Evolutionary conservation across 1,284 basidiomycete species (phyloP).

Genomic region (Rhodofomes roseus): DNA sequence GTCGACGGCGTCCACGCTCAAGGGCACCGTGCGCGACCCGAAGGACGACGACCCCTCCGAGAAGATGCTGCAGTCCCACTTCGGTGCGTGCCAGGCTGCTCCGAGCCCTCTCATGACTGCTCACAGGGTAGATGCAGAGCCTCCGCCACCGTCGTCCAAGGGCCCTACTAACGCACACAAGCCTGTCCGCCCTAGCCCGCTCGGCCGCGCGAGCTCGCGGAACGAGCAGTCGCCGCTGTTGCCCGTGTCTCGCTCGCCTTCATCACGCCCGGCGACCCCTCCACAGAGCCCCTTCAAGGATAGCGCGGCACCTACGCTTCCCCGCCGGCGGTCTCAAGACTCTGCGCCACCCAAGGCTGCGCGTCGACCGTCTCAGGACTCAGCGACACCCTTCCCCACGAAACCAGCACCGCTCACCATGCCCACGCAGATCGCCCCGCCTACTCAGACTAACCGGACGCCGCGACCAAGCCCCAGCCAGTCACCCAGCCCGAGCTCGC

Average conservation of each 20-base stretch:
- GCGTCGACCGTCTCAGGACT: constrained; percentile 1
- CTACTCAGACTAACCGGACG: too few relatives aligned
- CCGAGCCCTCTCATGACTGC: background rate
- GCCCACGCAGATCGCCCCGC: background rate
- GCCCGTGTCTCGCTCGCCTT: background rate
- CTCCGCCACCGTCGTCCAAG: background rate
- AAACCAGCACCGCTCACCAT: background rate
- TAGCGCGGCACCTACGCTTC: background rate
- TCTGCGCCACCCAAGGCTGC: background rate
- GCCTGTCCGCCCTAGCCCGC: constrained; percentile 15
- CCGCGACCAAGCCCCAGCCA: constrained; percentile 1
- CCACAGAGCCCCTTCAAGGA: background rate
- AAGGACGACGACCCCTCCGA: constrained; percentile 2
- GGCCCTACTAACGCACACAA: constrained; percentile 1
- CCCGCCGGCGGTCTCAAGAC: background rate
- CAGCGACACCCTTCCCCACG: background rate
- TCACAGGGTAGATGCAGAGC: background rate
- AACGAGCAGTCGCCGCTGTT: constrained; percentile 4
- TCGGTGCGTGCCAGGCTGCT: constrained; percentile 6
- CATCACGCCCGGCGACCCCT: constrained; percentile 1
- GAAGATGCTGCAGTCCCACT: background rate
- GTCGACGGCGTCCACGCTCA: constrained; percentile 13
- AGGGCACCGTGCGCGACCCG: constrained; percentile 7
- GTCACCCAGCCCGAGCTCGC: constrained; percentile 7
- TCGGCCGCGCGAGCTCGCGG: constrained; percentile 6